phyloP scores from a whole-genome alignment of 768 basidiomycete genomes.

The Floccularia luteovirens region DNA sequence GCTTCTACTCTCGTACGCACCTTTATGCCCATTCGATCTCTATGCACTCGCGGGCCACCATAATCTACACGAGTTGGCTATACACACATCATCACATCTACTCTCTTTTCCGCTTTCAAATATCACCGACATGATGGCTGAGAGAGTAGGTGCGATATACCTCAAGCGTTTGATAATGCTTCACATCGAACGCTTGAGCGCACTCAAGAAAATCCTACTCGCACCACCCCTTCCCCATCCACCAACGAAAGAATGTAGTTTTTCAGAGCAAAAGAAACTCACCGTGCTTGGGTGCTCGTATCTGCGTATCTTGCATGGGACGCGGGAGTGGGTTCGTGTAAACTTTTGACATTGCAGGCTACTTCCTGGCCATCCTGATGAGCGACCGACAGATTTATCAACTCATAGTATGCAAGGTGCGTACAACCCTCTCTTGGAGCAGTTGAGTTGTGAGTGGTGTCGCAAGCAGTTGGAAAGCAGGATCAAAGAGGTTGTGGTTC shows the following conservation, averaged over 20 bases:
- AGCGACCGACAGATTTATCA: conserved; percentile 32
- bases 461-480: conserved; percentile 31
- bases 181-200: conserved; percentile 23
- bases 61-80: conserved; percentile 28
- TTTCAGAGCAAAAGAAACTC: conserved; percentile 15
- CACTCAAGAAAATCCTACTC: conserved; percentile 22
- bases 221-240: conserved; percentile 15
- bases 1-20: conserved; percentile 24
- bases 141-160: conserved; percentile 31
- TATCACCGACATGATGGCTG: conserved; percentile 28
- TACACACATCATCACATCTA: conserved; percentile 27
- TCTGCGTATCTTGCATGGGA: conserved; percentile 20
- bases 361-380: neutral
- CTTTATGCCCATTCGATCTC: conserved; percentile 25
- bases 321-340: conserved; percentile 14
- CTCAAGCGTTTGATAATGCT: conserved; percentile 31
- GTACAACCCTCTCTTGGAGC: conserved; percentile 39
- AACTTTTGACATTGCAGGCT: neutral
- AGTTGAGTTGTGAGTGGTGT: conserved; percentile 39
- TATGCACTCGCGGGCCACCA: conserved; percentile 31
- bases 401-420: conserved; percentile 37
- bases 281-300: conserved; percentile 22
- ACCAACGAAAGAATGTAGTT: conserved; percentile 14
- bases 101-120: conserved; percentile 22
- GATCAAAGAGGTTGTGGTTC: conserved; percentile 36